Evolutionary conservation across 805 yeast species (phyloP), one percentile per base, ranked within the genome.

Genomic region (Zygosaccharomyces kombuchaensis): DNA sequence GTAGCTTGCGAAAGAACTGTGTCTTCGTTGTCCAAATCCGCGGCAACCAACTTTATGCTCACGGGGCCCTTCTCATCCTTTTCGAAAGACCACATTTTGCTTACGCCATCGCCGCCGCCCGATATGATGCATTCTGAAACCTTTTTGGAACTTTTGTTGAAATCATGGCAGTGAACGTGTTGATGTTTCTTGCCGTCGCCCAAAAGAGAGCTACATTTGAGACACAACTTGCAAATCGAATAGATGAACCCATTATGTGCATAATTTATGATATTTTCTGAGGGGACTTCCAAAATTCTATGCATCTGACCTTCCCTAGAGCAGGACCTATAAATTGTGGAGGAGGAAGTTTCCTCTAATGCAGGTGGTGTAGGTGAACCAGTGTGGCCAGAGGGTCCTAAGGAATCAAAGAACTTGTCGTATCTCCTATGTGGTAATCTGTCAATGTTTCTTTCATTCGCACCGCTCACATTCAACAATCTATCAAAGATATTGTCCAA

Each of bases 211-310:
- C 55, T 34, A 50, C 52, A 43, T 46, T 44, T 39, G 9, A 54
- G 19, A 19, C 50, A 46, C 44, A 58, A 39, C 44, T 55, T 59
- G 34, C 55, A 58, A 38, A 87, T 78, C 34, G 89, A 75, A 63
- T 90, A 89, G 9, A 91, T 81, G 55, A 86, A 91, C 12, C 98
- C 96, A 59, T 87, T 80, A 62, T 91, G 99, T 2, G 99, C 97
- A 65, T 87, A 91, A 4, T 80, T 70, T 4, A 86, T 72, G 36
- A 81, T 76, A 58, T 89, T 82, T 16, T 72, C 67, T 3, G 80
- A 68, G 0, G 87, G 86, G 9, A 88, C 76, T 63, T 91, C 89
- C 32, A 83, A 71, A 35, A 85, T 69, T 34, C 70, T 45, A 50
- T 52, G 49, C 29, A 48, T 43, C 32, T 48, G 36, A 16, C 40